Evolutionary conservation across 2,329 filamentous ascomycete species (phyloP).

Genomic region (Fusarium buharicum): DNA sequence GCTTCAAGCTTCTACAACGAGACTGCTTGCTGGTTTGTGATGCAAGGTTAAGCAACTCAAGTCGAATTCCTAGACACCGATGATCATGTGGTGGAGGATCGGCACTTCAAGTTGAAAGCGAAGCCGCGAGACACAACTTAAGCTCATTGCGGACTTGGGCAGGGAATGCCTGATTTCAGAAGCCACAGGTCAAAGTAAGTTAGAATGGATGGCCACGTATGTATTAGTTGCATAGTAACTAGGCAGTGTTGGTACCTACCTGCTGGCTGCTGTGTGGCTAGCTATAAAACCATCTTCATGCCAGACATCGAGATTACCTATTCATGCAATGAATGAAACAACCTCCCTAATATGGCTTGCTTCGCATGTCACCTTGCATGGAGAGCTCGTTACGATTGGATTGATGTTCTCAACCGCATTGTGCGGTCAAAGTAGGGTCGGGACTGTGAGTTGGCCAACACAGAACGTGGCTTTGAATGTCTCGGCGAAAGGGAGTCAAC

Average conservation of each 20-base stretch:
- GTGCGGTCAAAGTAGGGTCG: conserved; percentile 6
- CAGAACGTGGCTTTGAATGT: conserved; percentile 25
- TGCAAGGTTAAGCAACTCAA: conserved; percentile 2
- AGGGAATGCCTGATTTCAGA: conserved; percentile 2
- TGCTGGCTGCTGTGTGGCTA: not conserved
- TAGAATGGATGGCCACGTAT: conserved; percentile 4
- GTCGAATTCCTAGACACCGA: not conserved
- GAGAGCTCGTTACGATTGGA: conserved; percentile 1
- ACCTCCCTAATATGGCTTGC: not conserved
- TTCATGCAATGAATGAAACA: conserved; percentile 22
- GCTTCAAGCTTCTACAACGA: conserved; percentile 3
- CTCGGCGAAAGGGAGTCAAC: conserved; percentile 17
- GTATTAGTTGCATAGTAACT: conserved; percentile 1
- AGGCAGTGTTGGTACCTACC: not conserved
- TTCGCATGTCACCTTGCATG: conserved; percentile 18
- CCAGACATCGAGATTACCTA: conserved; percentile 9
- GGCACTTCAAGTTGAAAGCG: conserved; percentile 4
- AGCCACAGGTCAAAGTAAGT: conserved; percentile 1
- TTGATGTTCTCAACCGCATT: conserved; percentile 8
- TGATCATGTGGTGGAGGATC: not conserved
- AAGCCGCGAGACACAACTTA: not conserved
- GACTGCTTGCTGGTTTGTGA: not conserved
- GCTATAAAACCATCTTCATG: not conserved
- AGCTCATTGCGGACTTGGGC: conserved; percentile 3
- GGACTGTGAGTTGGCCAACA: conserved; percentile 1